These are phyloP conservation scores for Mycena vulgaris DNA, from an alignment of 768 basidiomycete species.

Conservation along the genomic window DNA sequence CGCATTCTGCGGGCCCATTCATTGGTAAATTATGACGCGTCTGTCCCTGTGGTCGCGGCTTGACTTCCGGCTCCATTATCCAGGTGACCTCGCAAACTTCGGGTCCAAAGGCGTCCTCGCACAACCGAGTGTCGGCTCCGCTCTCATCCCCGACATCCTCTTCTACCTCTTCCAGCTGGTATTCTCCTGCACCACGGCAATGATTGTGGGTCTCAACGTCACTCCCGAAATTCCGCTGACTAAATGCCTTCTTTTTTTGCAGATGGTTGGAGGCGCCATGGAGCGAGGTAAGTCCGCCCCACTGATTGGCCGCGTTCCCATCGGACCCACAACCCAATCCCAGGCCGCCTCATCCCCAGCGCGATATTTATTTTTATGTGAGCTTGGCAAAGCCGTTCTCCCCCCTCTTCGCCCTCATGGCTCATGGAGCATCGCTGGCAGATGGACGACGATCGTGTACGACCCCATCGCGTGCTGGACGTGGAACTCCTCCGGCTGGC, in stretches of 20 bases:
- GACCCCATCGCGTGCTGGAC: conserved; percentile 86
- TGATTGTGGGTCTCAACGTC: background rate
- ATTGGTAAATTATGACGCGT: conserved; percentile 65
- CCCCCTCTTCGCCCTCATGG: too few relatives aligned
- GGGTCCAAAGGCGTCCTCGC: conserved; percentile 72
- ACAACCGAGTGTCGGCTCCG: conserved; percentile 68
- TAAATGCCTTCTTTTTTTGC: background rate
- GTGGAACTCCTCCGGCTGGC: conserved; percentile 71
- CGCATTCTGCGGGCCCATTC: conserved; percentile 65
- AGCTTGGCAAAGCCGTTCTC: background rate
- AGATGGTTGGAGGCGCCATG: conserved; percentile 26
- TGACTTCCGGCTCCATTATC: conserved; percentile 4
- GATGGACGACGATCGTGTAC: conserved; percentile 78
- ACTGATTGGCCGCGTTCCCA: background rate
- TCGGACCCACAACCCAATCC: background rate
- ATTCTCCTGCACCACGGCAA: conserved; percentile 76
- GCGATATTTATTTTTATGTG: conserved; percentile 77
- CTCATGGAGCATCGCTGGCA: background rate
- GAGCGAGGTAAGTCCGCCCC: conserved; percentile 12
- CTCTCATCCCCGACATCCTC: conserved; percentile 67
- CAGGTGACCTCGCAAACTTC: conserved; percentile 64
- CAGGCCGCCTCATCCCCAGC: conserved; percentile 70
- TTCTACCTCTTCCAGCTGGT: conserved; percentile 79
- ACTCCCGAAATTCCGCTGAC: too few relatives aligned
- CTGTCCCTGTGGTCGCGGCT: background rate